Conservation (phyloP, 1,284 basidiomycete genomes). For the Ceratobasidium sp. region DNA sequence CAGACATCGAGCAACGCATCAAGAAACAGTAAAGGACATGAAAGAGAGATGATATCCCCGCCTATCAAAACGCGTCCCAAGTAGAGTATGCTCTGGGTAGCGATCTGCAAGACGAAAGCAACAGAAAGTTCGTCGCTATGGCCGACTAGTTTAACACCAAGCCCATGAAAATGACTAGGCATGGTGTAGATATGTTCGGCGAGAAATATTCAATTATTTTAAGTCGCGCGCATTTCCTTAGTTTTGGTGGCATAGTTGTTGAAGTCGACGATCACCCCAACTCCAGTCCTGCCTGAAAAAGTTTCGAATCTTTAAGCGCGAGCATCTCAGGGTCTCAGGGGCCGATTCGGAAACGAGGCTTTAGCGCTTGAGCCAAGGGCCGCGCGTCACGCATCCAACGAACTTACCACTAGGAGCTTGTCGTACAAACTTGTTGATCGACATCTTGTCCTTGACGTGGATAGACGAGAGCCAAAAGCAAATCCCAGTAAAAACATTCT, state of each 20-base stretch:
- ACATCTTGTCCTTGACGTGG: not conserved
- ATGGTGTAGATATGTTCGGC: slow-evolving; percentile 37
- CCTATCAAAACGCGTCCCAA: slow-evolving; percentile 34
- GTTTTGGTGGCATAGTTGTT: too few species aligned
- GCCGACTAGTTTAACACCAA: slow-evolving; percentile 39
- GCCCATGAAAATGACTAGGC: not conserved
- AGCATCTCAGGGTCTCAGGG: slow-evolving; percentile 16
- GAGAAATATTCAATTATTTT: not conserved
- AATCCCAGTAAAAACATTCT: too few species aligned
- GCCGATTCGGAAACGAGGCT: not conserved
- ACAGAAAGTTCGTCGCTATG: slow-evolving; percentile 6
- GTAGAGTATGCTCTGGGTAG: not conserved
- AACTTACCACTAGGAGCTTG: not conserved
- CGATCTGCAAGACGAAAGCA: slow-evolving; percentile 37
- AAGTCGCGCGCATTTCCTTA: too few species aligned
- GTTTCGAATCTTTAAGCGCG: slow-evolving; percentile 15
- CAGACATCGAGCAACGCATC: too few species aligned
- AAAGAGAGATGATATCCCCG: slow-evolving; percentile 14
- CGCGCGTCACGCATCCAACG: slow-evolving; percentile 36
- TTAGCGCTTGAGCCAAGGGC: slow-evolving; percentile 29
- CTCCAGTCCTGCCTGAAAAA: slow-evolving; percentile 3
- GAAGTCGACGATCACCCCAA: too few species aligned
- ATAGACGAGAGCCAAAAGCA: too few species aligned
- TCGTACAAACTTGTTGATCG: not conserved
- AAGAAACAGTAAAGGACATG: not conserved